Percentiles rank a stretch among this genome's conserved stretches.
phyloP scores from a whole-genome alignment of 108 stramenopile species.

The Stephanodiscus triporus region DNA sequence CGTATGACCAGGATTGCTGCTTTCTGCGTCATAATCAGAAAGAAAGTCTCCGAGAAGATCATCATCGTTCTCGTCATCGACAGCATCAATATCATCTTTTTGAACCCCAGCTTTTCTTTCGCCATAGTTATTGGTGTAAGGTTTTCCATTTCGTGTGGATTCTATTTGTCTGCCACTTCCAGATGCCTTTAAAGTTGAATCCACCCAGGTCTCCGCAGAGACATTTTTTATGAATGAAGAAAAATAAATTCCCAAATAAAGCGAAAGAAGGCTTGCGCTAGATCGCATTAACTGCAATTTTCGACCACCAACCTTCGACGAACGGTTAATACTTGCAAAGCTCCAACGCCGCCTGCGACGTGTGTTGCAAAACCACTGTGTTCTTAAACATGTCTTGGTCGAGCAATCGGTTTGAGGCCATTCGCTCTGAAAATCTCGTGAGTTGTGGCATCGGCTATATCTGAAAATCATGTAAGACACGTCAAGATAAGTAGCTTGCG shows the following conservation, averaged over 20 bases:
- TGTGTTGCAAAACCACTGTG: neutral
- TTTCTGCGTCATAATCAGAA: neutral
- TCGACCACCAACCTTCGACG: neutral
- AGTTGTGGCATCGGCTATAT: neutral
- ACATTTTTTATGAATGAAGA: neutral
- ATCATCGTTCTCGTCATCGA: neutral
- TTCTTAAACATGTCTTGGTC: neutral
- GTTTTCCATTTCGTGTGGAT: neutral
- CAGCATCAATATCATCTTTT: neutral
- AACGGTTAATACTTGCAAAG: neutral
- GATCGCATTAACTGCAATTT: neutral
- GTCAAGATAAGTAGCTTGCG: neutral
- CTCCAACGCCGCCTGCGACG: neutral
- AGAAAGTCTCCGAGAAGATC: neutral
- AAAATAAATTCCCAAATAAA: neutral
- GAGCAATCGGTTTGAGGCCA: neutral
- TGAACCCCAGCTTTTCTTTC: neutral
- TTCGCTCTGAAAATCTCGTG: neutral
- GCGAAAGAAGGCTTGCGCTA: neutral
- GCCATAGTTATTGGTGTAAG: neutral
- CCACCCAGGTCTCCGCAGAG: neutral
- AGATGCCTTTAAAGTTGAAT: conserved; percentile 11
- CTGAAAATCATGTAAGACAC: neutral
- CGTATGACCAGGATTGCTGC: neutral
- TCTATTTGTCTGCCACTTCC: neutral